A percentile compares a stretch with the other conserved stretches of the same genome.
Evolutionary conservation across 208 protist genomes (phyloP).

Genomic region (Strigomonas culicis): DNA sequence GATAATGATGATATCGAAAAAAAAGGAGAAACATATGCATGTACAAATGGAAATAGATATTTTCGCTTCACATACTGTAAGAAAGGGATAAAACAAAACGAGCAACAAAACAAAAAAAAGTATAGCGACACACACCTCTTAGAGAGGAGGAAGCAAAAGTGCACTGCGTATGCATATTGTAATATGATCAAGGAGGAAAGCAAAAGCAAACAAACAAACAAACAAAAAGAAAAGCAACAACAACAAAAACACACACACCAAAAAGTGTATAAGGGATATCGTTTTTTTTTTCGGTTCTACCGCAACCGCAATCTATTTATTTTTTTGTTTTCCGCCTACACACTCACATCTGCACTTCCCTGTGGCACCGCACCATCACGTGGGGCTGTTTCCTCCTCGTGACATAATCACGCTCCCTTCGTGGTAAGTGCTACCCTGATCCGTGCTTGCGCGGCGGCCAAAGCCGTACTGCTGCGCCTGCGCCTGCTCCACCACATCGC

Average conservation of each 20-base stretch:
- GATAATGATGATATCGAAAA: conserved; percentile 5
- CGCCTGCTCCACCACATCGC: not conserved
- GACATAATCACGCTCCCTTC: not conserved
- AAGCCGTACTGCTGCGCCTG: no score
- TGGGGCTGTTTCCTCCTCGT: no score
- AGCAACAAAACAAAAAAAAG: conserved; percentile 5
- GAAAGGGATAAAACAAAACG: conserved; percentile 13
- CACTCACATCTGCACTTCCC: no score
- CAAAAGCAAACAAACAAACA: conserved; percentile 6
- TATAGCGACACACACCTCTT: not conserved
- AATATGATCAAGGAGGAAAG: not conserved
- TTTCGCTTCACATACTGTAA: not conserved
- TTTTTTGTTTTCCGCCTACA: conserved; percentile 2
- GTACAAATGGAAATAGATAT: not conserved
- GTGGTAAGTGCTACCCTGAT: no score
- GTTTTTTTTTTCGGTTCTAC: not conserved
- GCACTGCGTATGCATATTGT: not conserved
- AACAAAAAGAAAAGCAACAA: conserved; percentile 13
- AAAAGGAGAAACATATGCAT: conserved; percentile 9
- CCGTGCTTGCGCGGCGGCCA: no score
- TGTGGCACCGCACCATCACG: no score
- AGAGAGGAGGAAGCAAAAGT: not conserved
- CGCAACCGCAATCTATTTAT: not conserved
- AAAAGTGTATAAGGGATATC: conserved; percentile 1
- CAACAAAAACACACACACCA: conserved; percentile 3